phyloP scores from a whole-genome alignment of 306 rosid genomes.

The Quercus agrifolia region DNA sequence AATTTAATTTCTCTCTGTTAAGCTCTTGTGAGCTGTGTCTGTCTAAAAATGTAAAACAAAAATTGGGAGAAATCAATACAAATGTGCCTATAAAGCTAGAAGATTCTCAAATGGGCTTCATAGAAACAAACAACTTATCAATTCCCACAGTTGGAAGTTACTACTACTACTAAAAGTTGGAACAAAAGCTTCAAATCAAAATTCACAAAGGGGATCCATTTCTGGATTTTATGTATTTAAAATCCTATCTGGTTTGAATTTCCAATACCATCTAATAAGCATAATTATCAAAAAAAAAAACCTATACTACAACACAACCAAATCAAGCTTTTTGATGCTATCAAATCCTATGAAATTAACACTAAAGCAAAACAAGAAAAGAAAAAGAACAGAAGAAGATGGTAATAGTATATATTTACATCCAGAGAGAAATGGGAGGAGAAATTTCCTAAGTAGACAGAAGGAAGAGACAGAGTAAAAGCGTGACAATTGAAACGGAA shows the following conservation, averaged over 20 bases:
- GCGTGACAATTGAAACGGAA: slow-evolving; percentile 23
- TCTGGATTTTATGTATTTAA: not conserved
- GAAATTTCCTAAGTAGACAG: not conserved
- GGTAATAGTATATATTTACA: not conserved
- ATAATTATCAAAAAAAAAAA: slow-evolving; percentile 5
- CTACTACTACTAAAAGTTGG: not conserved
- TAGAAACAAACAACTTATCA: too few species aligned
- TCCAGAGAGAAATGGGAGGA: not conserved
- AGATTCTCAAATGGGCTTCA: not conserved
- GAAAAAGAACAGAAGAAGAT: slow-evolving; percentile 16
- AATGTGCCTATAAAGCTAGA: not conserved
- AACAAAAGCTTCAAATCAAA: not conserved
- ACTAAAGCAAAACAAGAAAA: not conserved
- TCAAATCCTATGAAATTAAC: not conserved
- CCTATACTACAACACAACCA: not conserved
- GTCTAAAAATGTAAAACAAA: slow-evolving; percentile 10
- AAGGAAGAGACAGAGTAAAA: slow-evolving; percentile 7
- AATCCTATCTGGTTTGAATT: slow-evolving; percentile 6
- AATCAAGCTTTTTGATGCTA: not conserved
- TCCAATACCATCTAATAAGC: slow-evolving; percentile 37
- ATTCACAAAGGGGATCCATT: not conserved
- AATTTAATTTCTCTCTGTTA: too few species aligned
- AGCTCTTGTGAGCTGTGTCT: not conserved
- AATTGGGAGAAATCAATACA: not conserved
- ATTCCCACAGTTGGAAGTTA: not conserved